A percentile compares a stretch with the other conserved stretches of the same genome.
Conservation (phyloP, 2,329 filamentous ascomycete genomes). For the Trichoderma cornu-damae region DNA sequence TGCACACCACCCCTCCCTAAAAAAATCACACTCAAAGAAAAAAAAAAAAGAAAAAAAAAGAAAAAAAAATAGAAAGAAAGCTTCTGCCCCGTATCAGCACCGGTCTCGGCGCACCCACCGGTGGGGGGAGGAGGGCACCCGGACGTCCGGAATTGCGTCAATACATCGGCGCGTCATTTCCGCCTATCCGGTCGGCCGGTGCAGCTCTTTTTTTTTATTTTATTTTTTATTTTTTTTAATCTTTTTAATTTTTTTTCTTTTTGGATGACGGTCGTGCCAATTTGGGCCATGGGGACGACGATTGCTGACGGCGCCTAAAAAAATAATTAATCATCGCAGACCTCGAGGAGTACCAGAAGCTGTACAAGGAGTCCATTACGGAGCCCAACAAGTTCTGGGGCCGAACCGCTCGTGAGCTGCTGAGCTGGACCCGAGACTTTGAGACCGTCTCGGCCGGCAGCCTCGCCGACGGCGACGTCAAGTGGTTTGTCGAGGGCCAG, state of each 20-base stretch:
- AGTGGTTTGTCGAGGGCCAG: conserved; percentile 91
- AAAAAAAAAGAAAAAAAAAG: no score
- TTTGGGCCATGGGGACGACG: neutral
- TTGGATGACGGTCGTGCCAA: neutral
- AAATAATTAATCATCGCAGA: conserved; percentile 41
- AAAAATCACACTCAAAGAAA: conserved; percentile 18
- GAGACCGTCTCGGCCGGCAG: conserved; percentile 78
- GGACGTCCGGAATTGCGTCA: conserved; percentile 16
- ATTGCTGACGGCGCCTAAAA: conserved; percentile 18
- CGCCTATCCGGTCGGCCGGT: conserved; percentile 10
- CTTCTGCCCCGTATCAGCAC: neutral
- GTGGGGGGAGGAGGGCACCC: no score
- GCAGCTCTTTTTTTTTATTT: neutral
- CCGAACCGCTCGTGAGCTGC: conserved; percentile 74
- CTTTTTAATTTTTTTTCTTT: no score
- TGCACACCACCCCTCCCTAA: conserved; percentile 22
- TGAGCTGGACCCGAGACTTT: conserved; percentile 89
- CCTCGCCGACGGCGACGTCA: conserved; percentile 72
- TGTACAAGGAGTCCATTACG: conserved; percentile 81
- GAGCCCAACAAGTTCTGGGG: conserved; percentile 89
- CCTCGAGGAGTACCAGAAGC: conserved; percentile 60
- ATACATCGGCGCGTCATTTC: conserved; percentile 9
- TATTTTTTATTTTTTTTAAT: no score
- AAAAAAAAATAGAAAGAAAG: no score
- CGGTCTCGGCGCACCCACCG: conserved; percentile 15